Conservation (phyloP, 1,284 basidiomycete genomes). For the Flammula alnicola region DNA sequence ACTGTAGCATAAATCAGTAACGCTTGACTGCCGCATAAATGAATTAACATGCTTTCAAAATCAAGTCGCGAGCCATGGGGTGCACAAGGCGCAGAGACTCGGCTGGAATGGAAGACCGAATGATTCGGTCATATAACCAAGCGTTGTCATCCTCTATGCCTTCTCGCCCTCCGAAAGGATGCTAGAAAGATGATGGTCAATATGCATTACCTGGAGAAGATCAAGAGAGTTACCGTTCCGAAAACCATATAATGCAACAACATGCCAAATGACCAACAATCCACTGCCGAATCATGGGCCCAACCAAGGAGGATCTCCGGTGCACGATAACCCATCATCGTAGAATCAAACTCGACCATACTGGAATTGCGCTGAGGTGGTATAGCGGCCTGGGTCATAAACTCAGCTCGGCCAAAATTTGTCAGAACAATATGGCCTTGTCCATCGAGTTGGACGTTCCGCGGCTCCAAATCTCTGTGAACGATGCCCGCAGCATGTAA, state of each 20-base stretch:
- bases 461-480: conserved; percentile 59
- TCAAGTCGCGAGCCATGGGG: conserved; percentile 41
- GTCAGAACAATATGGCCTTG: conserved; percentile 72
- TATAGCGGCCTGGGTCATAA: conserved; percentile 22
- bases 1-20: conserved; percentile 37
- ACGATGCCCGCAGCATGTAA: conserved; percentile 57
- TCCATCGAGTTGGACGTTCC: conserved; percentile 65
- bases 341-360: not conserved
- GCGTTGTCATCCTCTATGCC: conserved; percentile 17
- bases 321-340: conserved; percentile 58
- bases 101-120: conserved; percentile 28
- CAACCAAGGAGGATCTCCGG: conserved; percentile 76
- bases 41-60: conserved; percentile 38
- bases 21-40: not conserved
- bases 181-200: conserved; percentile 32
- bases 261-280: conserved; percentile 84
- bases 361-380: not conserved
- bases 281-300: conserved; percentile 76
- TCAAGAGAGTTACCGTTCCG: conserved; percentile 49
- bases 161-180: conserved; percentile 38
- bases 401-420: conserved; percentile 61
- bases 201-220: not conserved
- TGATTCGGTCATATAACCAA: conserved; percentile 30
- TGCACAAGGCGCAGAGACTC: conserved; percentile 35
- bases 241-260: conserved; percentile 74